Evolutionary conservation across 257 asterid species (phyloP).

Genomic region (Nyctanthes arbortristis): DNA sequence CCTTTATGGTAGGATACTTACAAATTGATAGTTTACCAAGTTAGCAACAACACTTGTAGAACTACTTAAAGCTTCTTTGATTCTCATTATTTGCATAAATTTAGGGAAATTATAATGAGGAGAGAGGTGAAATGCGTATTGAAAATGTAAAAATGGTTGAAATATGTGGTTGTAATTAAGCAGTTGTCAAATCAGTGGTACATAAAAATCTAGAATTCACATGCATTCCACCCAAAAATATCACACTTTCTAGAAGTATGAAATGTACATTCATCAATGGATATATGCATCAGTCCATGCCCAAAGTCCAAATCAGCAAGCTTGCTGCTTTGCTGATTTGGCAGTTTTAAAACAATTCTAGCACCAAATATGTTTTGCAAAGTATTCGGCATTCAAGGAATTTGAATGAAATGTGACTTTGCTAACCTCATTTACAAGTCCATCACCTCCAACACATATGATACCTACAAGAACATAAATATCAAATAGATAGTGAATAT

Average conservation of each 20-base stretch:
- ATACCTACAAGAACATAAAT: conserved; percentile 61
- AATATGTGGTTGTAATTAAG: too few relatives aligned
- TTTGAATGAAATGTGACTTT: conserved; percentile 18
- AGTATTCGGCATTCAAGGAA: conserved; percentile 16
- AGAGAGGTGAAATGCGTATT: too few relatives aligned
- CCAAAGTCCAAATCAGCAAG: background rate
- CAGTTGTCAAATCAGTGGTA: too few relatives aligned
- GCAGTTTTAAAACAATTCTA: conserved; percentile 6
- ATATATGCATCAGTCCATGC: background rate
- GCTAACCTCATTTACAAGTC: conserved; percentile 91
- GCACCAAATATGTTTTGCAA: conserved; percentile 13
- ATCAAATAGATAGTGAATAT: conserved; percentile 22
- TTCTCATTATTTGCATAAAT: too few relatives aligned
- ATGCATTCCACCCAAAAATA: too few relatives aligned
- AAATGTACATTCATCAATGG: background rate
- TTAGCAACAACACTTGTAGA: too few relatives aligned
- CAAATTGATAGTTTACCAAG: too few relatives aligned
- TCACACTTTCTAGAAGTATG: background rate
- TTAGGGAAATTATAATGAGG: too few relatives aligned
- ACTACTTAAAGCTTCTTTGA: too few relatives aligned
- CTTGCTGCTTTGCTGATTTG: conserved; percentile 9
- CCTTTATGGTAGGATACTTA: too few relatives aligned
- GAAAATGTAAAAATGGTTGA: too few relatives aligned
- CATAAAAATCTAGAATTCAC: too few relatives aligned
- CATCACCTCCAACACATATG: conserved; percentile 99